A percentile compares a stretch with the other conserved stretches of the same genome.
phyloP scores from a whole-genome alignment of 2,329 filamentous ascomycete species.

The Blastomyces gilchristii region DNA sequence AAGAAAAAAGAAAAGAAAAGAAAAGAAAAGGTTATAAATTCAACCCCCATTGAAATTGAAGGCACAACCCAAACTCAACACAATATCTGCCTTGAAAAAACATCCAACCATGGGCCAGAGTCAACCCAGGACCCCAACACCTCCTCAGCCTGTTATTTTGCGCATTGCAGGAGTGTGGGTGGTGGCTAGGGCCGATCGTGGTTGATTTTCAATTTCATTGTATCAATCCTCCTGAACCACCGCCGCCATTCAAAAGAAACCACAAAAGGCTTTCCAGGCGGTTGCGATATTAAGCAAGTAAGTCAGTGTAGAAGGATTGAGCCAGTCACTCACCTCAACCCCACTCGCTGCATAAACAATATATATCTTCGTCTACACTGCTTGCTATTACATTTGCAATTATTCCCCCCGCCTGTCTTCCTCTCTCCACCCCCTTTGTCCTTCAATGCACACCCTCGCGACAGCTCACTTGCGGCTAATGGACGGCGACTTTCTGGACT shows the following conservation, averaged over 20 bases:
- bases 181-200: not conserved
- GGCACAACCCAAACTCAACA: not conserved
- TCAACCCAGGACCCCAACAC: not conserved
- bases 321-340: not conserved
- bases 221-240: not conserved
- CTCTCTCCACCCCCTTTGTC: not conserved
- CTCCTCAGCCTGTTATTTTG: not conserved
- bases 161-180: not conserved
- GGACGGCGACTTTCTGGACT: constrained; percentile 1
- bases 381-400: not conserved
- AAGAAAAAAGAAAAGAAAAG: too few species aligned
- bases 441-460: not conserved
- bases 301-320: not conserved
- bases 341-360: not conserved
- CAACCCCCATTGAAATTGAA: not conserved
- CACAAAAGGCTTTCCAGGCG: not conserved
- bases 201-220: not conserved
- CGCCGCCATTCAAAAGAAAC: not conserved
- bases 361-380: too few species aligned
- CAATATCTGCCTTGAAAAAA: too few species aligned
- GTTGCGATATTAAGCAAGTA: not conserved
- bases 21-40: not conserved
- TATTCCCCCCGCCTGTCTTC: not conserved
- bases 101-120: not conserved
- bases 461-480: not conserved